These are phyloP conservation scores for Leptographium flavum DNA, from an alignment of 2,329 filamentous ascomycete species.

Conservation along the genomic window DNA sequence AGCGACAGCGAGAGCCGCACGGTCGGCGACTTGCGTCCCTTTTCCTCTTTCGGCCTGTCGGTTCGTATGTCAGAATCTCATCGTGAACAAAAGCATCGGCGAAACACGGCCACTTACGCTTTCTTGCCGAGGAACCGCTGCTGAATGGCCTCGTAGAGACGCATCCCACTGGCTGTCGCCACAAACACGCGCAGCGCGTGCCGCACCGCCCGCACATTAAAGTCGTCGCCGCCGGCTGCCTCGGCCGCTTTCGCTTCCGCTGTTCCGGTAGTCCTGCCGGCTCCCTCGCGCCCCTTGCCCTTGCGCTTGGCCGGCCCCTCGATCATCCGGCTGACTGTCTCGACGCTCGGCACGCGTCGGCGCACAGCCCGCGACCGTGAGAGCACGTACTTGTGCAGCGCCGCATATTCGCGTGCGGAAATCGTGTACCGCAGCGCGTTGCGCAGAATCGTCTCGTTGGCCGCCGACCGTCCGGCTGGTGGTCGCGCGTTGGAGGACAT, in stretches of 20 bases:
- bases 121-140: conserved; percentile 27
- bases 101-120: background rate
- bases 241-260: background rate
- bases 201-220: conserved; percentile 55
- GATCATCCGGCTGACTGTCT: conserved; percentile 40
- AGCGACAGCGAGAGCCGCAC: conserved; percentile 70
- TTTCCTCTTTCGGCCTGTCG: conserved; percentile 26
- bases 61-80: background rate
- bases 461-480: conserved; percentile 13
- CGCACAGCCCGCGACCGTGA: conserved; percentile 51
- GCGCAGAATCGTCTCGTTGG: conserved; percentile 58
- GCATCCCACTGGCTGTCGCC: conserved; percentile 47
- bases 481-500: no score
- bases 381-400: conserved; percentile 70
- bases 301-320: conserved; percentile 19
- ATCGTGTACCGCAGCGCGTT: conserved; percentile 82
- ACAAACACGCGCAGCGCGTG: conserved; percentile 59
- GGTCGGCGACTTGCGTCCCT: conserved; percentile 50
- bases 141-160: conserved; percentile 41
- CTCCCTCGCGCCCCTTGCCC: background rate
- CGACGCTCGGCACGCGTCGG: conserved; percentile 39
- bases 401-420: conserved; percentile 70
- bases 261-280: background rate
- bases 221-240: conserved; percentile 38
- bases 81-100: conserved; percentile 19